Evolutionary conservation across 345 rosid species (phyloP), one percentile per base, ranked within the genome.

Genomic region (Rhodamnia rubescens): DNA sequence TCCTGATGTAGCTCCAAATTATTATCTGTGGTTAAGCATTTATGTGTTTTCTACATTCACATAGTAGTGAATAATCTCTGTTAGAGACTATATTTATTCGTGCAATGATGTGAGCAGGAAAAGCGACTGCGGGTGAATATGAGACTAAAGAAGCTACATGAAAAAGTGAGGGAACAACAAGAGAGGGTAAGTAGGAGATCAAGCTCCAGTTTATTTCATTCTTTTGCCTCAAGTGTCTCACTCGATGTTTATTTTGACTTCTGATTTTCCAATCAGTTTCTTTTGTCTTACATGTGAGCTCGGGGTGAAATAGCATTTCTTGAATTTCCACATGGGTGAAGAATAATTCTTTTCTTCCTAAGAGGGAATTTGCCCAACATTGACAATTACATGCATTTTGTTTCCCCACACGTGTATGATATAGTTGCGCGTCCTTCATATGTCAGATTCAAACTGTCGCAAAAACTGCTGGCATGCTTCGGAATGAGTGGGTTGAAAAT

Each of bases 401-500:
- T 20, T 53, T 53, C 27, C 44, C 6, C 26, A 27, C 84, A n/a
- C 10, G 29, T 52, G 3, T 55, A 29, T 53, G 59, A 27, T 52
- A n/a, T 82, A 10, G 36, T 22, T 29, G 40, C 29, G 59, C 15
- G 26, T 16, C 54, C 84, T 82, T 53, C 58, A 18, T 53, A 29
- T 69, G 80, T 69, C 21, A 96, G 99, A 92, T 96, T 74, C 98
- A 94, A 93, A 95, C 92, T 5, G 99, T 93, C 88, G 91, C 95
- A n/a, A 88, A 92, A 92, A 94, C 92, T 26, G 99, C 93, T 87
- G 90, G 92, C 26, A 88, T 91, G 91, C 93, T 90, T 55, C 95
- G 94, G 64, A 91, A 95, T 83, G 98, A 95, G 89, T 97, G 99
- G 99, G 98, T 97, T 61, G 98, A 94, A 91, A 97, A 97, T 88